Conservation (phyloP, 1,139 yeast genomes). For the Nadsonia starkeyi-henricii region DNA sequence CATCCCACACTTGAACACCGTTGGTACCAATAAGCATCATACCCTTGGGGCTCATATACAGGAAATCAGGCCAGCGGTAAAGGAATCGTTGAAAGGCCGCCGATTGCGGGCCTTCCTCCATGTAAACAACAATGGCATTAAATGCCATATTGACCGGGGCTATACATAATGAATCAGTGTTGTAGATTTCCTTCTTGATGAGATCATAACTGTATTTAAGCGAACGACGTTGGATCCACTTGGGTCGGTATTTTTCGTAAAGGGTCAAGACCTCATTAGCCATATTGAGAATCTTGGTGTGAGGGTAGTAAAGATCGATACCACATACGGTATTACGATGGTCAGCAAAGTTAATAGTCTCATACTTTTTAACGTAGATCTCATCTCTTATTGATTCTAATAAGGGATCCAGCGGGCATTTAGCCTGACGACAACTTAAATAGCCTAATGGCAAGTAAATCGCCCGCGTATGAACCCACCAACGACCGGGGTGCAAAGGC, state of each 20-base stretch:
- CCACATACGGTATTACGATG: constrained; percentile 83
- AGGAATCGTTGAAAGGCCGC: constrained; percentile 41
- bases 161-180: constrained; percentile 72
- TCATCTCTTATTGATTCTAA: constrained; percentile 57
- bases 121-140: constrained; percentile 54
- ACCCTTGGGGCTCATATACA: constrained; percentile 83
- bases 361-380: constrained; percentile 55
- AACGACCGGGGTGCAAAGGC: constrained; percentile 86
- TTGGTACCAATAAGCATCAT: constrained; percentile 93
- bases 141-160: constrained; percentile 93
- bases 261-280: constrained; percentile 45
- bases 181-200: constrained; percentile 57
- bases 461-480: constrained; percentile 99
- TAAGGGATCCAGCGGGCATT: constrained; percentile 51
- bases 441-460: constrained; percentile 84
- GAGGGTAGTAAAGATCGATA: constrained; percentile 88
- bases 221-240: constrained; percentile 47
- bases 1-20: constrained; percentile 97
- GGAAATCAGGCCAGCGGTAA: constrained; percentile 55
- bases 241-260: constrained; percentile 67
- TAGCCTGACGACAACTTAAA: constrained; percentile 42
- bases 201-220: constrained; percentile 45
- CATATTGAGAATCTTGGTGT: constrained; percentile 50
- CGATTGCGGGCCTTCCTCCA: constrained; percentile 61
- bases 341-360: constrained; percentile 47